Base-by-base conservation (phyloP, 2,329 filamentous ascomycete genomes). In the Chaetoscypha palmicola region DNA sequence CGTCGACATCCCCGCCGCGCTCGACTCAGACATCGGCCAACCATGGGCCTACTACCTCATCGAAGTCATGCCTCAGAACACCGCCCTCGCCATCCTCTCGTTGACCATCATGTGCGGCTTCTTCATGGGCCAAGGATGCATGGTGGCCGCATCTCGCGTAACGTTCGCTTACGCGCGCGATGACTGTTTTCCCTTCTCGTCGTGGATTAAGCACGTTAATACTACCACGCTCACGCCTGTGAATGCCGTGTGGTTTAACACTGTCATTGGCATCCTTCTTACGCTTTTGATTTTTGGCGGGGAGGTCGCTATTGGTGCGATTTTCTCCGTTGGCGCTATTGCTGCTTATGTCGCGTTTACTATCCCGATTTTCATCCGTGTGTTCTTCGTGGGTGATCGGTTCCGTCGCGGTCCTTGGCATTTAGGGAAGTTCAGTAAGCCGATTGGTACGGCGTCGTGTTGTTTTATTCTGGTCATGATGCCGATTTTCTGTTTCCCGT, bases 161-260 rank as follows among this genome's bases (percentile, higher is more conserved):
- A 82, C 80, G 0, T 85, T 82, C 53, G 81, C 81, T 9, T 84
- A 84, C 61, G 79, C 80, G 20, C 76, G 81, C 39, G 80, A 84
- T 55, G 79, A 74, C 49, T 81, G 77, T 56, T 82, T 84, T 58
- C 79, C 79, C 0, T 54, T 72, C n/a, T 78, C 73, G 2, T 66
- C 61, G 1, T 68, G 71, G 60, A 81, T 77, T 70, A 79, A 76
- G 58, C 58, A 64, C 32, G 77, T 84, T 37, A 79, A 83, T 59
- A 58, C 60, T 7, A 56, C 61, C 52, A 83, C 80, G 1, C 64
- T 70, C 40, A 84, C 80, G 0, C 80, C 80, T 0, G 78, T 82
- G 35, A 83, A 83, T 57, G 79, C 80, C 1, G 80, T 83, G 3
- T 77, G 80, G 70, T 69, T 82, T 58, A 83, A 83, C 53, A 70